These are phyloP conservation scores for Cladorrhinum samala DNA, from an alignment of 495 filamentous ascomycete species.

Conservation along the genomic window DNA sequence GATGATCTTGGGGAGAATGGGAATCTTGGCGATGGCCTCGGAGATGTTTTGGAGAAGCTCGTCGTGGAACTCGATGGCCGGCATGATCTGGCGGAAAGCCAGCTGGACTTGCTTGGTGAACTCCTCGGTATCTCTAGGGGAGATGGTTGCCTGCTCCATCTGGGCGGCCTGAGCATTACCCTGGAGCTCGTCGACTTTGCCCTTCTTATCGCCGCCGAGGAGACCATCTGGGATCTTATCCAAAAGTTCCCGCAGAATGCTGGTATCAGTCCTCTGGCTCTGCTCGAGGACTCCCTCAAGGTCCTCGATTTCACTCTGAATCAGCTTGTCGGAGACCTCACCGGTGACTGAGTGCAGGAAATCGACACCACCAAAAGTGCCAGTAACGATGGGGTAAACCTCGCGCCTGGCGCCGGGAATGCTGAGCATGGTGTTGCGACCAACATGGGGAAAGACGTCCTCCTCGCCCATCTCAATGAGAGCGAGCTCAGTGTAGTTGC, in stretches of 20 bases:
- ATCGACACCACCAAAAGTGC: slow-evolving; percentile 88
- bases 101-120: slow-evolving; percentile 62
- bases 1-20: slow-evolving; percentile 68
- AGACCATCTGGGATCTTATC: slow-evolving; percentile 70
- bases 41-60: slow-evolving; percentile 73
- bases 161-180: slow-evolving; percentile 60
- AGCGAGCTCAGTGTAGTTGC: slow-evolving; percentile 82
- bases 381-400: slow-evolving; percentile 77
- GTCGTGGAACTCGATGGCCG: slow-evolving; percentile 83
- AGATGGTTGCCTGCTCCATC: slow-evolving; percentile 58
- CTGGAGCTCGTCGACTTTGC: slow-evolving; percentile 60
- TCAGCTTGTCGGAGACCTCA: slow-evolving; percentile 81
- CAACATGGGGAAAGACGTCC: slow-evolving; percentile 79
- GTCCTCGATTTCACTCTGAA: slow-evolving; percentile 76
- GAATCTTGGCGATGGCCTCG: slow-evolving; percentile 70
- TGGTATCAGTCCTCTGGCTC: slow-evolving; percentile 50
- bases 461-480: slow-evolving; percentile 77
- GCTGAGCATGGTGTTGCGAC: slow-evolving; percentile 57
- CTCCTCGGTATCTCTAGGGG: slow-evolving; percentile 68
- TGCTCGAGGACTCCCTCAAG: slow-evolving; percentile 69
- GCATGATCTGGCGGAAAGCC: slow-evolving; percentile 69
- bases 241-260: slow-evolving; percentile 67
- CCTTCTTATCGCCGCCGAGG: slow-evolving; percentile 63
- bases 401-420: slow-evolving; percentile 55
- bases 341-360: slow-evolving; percentile 82